Evolutionary conservation across 352 stramenopile species (phyloP).

Genomic region (Phytophthora brassicae): DNA sequence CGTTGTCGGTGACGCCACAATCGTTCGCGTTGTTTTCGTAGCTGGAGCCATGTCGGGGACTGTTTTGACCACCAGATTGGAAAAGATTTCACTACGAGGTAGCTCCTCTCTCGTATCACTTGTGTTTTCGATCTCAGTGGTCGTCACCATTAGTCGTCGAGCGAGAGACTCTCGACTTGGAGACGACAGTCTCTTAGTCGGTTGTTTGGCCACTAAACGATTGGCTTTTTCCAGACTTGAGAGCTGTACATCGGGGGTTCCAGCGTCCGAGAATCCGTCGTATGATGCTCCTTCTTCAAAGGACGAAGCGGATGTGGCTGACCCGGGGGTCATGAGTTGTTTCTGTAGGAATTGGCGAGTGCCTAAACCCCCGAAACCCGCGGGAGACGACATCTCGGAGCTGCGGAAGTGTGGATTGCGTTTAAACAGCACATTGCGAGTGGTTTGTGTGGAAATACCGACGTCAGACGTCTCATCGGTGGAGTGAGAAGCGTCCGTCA

Average conservation of each 20-base stretch:
- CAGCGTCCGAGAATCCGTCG: constrained; percentile 31
- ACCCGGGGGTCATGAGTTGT: constrained; percentile 35
- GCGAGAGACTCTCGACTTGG: constrained; percentile 33
- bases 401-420: constrained; percentile 31
- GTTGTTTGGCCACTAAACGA: constrained; percentile 15
- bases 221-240: too few species aligned
- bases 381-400: constrained; percentile 10
- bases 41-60: constrained; percentile 18
- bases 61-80: constrained; percentile 26
- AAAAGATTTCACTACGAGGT: constrained; percentile 8
- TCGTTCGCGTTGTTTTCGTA: constrained; percentile 19
- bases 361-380: constrained; percentile 22
- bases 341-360: constrained; percentile 35
- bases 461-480: constrained; percentile 13
- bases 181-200: constrained; percentile 38
- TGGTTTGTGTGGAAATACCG: constrained; percentile 15
- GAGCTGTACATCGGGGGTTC: constrained; percentile 18
- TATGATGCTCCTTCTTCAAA: constrained; percentile 35
- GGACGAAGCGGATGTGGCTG: constrained; percentile 36
- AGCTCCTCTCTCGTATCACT: constrained; percentile 14
- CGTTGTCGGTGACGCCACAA: constrained; percentile 20
- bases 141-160: constrained; percentile 19
- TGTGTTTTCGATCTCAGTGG: constrained; percentile 1
- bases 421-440: constrained; percentile 22
- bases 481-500: constrained; percentile 16